Conservation (phyloP, 345 rosid species). For the Populus ilicifolia region DNA sequence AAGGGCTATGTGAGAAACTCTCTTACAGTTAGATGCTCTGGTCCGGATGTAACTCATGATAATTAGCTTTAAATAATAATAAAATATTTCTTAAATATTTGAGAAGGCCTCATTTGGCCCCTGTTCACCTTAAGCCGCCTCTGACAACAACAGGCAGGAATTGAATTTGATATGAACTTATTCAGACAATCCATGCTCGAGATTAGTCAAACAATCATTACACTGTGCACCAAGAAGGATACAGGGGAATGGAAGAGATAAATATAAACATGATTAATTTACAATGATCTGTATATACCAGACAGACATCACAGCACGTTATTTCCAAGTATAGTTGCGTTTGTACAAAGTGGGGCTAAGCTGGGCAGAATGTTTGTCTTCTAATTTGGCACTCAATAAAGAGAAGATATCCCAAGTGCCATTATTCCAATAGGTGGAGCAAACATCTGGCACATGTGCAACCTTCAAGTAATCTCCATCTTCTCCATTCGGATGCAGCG, state of each 20-base stretch:
- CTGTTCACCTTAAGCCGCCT: too few species aligned
- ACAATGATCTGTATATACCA: too few species aligned
- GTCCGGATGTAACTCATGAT: too few species aligned
- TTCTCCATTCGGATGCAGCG: constrained; percentile 1
- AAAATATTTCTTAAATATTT: too few species aligned
- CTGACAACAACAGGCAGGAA: neutral
- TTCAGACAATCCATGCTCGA: neutral
- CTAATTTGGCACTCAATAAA: neutral
- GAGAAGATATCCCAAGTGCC: constrained; percentile 6
- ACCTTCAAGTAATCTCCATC: constrained; percentile 7
- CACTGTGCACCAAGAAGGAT: neutral
- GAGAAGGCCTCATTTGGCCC: too few species aligned
- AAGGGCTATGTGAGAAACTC: too few species aligned
- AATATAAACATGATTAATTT: too few species aligned
- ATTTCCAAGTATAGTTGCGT: neutral
- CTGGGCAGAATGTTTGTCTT: neutral
- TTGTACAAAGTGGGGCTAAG: neutral
- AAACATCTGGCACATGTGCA: constrained; percentile 7
- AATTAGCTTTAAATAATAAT: too few species aligned
- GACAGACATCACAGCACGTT: neutral
- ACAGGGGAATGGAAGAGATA: neutral
- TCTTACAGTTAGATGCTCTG: too few species aligned
- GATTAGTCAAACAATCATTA: neutral
- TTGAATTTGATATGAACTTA: neutral
- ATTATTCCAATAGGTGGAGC: neutral